phyloP scores from a whole-genome alignment of 1,284 basidiomycete species.

The Entoloma clypeatum region DNA sequence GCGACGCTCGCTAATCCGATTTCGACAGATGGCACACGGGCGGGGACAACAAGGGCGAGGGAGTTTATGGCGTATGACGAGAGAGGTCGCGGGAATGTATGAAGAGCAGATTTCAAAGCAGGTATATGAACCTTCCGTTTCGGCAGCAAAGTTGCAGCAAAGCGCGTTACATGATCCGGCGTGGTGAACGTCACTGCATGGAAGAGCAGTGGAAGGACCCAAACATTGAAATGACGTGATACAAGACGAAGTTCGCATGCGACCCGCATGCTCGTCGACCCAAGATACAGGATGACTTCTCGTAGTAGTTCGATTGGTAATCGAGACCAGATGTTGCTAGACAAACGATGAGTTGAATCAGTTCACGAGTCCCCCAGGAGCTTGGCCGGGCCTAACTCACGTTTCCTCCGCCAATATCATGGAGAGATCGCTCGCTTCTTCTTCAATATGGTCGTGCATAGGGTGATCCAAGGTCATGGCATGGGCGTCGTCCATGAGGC shows the following conservation, averaged over 20 bases:
- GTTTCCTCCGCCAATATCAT: no score
- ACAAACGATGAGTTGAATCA: constrained; percentile 7
- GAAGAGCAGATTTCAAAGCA: constrained; percentile 25
- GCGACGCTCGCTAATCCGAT: constrained; percentile 28
- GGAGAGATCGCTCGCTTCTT: no score
- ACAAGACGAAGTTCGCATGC: constrained; percentile 29
- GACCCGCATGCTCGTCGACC: constrained; percentile 18
- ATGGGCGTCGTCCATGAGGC: no score
- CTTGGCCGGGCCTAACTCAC: no score
- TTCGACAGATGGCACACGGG: constrained; percentile 30
- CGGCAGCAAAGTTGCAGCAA: constrained; percentile 28
- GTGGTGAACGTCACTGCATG: constrained; percentile 24
- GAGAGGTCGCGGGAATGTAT: constrained; percentile 24
- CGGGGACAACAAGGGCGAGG: constrained; percentile 28
- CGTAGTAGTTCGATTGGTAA: constrained; percentile 31
- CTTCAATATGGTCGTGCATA: no score
- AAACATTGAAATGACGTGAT: constrained; percentile 29
- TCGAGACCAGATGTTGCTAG: constrained; percentile 22
- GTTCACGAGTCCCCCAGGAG: no score
- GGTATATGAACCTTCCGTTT: constrained; percentile 26
- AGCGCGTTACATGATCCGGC: constrained; percentile 23
- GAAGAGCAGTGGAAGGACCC: constrained; percentile 31
- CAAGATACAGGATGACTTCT: constrained; percentile 29
- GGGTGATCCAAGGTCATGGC: no score
- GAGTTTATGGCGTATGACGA: constrained; percentile 27